Evolutionary conservation across 2,329 filamentous ascomycete genomes (phyloP).

Genomic region (Verticillium nubilum): DNA sequence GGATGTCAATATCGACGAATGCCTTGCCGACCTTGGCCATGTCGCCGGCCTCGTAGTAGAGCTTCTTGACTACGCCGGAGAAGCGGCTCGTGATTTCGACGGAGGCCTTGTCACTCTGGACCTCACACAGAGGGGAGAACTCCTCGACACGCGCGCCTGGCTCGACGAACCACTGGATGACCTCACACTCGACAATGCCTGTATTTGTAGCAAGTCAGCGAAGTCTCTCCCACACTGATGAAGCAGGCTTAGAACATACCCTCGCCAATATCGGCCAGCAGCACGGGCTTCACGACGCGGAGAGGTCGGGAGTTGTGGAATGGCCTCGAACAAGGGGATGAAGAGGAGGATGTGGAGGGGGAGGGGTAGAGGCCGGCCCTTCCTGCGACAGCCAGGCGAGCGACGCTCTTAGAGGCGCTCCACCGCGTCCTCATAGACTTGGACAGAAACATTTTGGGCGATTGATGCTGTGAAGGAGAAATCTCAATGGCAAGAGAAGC

Average conservation of each 20-base stretch:
- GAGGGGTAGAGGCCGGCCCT: conserved; percentile 12
- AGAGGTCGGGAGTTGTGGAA: conserved; percentile 46
- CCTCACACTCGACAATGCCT: conserved; percentile 98
- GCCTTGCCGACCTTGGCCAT: conserved; percentile 95
- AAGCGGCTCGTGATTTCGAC: conserved; percentile 94
- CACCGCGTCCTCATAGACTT: conserved; percentile 43
- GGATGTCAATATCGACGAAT: conserved; percentile 90
- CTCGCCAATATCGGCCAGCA: conserved; percentile 83
- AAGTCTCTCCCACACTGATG: neutral
- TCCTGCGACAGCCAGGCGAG: conserved; percentile 25
- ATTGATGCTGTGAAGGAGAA: neutral
- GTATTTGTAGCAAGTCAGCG: conserved; percentile 14
- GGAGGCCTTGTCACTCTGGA: conserved; percentile 93
- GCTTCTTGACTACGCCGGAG: conserved; percentile 89
- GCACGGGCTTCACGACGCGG: conserved; percentile 67
- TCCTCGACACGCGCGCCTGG: conserved; percentile 93
- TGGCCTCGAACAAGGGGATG: conserved; percentile 24
- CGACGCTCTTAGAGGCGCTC: conserved; percentile 34
- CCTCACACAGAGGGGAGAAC: conserved; percentile 96
- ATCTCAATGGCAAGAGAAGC: neutral
- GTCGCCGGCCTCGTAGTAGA: conserved; percentile 92
- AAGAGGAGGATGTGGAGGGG: neutral
- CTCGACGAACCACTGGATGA: conserved; percentile 99
- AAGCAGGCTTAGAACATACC: conserved; percentile 40
- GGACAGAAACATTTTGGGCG: conserved; percentile 48